Evolutionary conservation across 805 yeast species (phyloP), one percentile per base, ranked within the genome.

Genomic region (Metschnikowia corniflorae): DNA sequence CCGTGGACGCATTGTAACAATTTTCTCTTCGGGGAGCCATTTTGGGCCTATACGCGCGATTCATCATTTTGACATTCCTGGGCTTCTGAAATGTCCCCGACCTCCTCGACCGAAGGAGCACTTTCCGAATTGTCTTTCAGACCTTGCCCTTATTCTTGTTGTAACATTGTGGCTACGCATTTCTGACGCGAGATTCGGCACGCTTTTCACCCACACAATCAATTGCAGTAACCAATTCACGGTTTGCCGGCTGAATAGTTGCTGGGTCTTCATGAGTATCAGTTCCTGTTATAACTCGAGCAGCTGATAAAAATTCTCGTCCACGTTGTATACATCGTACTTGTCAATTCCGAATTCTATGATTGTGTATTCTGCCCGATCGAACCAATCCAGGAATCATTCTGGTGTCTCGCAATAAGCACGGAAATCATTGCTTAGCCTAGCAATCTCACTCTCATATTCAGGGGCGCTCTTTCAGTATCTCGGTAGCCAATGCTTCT

Each of bases 291-390:
- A 21, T 30, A 3, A 21, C 26, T 21, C 16, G 10, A 30, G 26
- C 21, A 5, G n/a, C 15, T 21, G 26, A n/a, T 7, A 21, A 22
- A 21, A 20, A n/a, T 25, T 30, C 33, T 30, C 13, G 19, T 30
- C 33, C 19, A 30, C 25, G 26, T 30, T 30, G 18, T 30, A 14
- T 3, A 21, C 33, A 30, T 30, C 33, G 26, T 14, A 10, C 33
- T 14, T 17, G 14, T 20, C 26, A 20, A 30, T 30, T 10, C 33
- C 26, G 17, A 21, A 30, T 14, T 30, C 25, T 3, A 6, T n/a
- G 26, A 21, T 30, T n/a, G 33, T 30, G 4, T 21, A 20, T 21
- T 21, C 17, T 5, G 15, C 26, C 9, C 33, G 26, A 20, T 20
- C 23, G 10, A 20, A 20, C 23, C 23, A 20, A 20, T 20, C 23